phyloP scores from a whole-genome alignment of 148 eudicot genomes.

The Rhododendron griersonianum region DNA sequence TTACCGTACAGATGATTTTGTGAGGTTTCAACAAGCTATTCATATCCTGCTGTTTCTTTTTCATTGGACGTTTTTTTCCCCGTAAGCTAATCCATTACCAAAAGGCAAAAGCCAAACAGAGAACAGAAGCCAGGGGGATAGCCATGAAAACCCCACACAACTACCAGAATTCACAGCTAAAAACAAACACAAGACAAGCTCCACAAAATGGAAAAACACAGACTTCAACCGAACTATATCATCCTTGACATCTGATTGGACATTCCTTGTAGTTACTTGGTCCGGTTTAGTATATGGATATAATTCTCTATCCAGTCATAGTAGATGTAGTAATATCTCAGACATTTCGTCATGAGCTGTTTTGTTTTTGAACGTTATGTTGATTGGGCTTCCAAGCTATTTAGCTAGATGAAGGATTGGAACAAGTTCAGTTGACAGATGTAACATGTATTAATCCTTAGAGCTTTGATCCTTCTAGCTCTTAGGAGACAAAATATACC shows the following conservation, averaged over 20 bases:
- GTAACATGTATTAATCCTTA: background rate
- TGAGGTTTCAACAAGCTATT: background rate
- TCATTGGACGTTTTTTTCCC: background rate
- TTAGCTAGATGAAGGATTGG: background rate
- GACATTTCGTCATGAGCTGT: background rate
- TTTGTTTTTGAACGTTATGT: background rate
- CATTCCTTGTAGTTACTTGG: background rate
- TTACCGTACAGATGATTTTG: background rate
- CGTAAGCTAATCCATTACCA: background rate
- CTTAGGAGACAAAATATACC: slow-evolving; percentile 10
- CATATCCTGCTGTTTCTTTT: too few species aligned
- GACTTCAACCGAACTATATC: background rate
- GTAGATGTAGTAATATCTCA: too few species aligned
- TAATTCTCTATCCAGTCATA: too few species aligned
- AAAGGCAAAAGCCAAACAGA: background rate
- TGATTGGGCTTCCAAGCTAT: background rate
- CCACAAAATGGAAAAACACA: background rate
- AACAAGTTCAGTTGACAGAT: background rate
- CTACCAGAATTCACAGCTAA: background rate
- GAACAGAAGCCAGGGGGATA: background rate
- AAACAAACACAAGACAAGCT: background rate
- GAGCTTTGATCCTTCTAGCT: too few species aligned
- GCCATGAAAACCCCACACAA: background rate
- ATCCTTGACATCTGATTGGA: background rate
- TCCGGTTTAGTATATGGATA: background rate